Percentiles rank a stretch among this genome's conserved stretches.
phyloP scores from a whole-genome alignment of 495 filamentous ascomycete genomes.

The Daldinia vernicosa region DNA sequence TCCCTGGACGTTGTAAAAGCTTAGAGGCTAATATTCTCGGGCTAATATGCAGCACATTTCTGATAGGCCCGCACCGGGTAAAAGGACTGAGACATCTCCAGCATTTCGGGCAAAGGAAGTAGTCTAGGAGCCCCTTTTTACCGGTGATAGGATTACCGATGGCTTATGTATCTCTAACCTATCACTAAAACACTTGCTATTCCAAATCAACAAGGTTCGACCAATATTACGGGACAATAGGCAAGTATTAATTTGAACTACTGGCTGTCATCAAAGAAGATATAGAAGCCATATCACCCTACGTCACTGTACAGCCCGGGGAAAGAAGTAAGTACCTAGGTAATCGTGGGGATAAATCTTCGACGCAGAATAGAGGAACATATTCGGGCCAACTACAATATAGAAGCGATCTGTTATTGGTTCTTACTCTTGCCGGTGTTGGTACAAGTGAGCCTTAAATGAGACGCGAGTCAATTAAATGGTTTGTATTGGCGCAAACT shows the following conservation, averaged over 20 bases:
- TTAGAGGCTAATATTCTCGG: conserved; percentile 41
- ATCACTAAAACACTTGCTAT: conserved; percentile 7
- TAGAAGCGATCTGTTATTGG: background rate
- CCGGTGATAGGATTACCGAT: conserved; percentile 17
- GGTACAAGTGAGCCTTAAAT: background rate
- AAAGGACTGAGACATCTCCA: conserved; percentile 17
- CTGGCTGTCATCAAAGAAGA: background rate
- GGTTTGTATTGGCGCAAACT: background rate
- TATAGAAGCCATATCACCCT: background rate
- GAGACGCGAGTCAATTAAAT: background rate
- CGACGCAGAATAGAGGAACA: background rate
- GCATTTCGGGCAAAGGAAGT: conserved; percentile 10
- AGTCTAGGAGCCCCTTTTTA: conserved; percentile 11
- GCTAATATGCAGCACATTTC: conserved; percentile 22
- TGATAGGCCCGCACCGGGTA: conserved; percentile 36
- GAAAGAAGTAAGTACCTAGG: background rate
- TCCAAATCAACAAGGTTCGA: background rate
- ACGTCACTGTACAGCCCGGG: conserved; percentile 5
- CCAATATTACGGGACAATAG: conserved; percentile 1
- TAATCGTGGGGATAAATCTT: background rate
- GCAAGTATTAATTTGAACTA: background rate
- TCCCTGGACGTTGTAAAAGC: conserved; percentile 10
- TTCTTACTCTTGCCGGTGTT: background rate
- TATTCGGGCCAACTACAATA: background rate
- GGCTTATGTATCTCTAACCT: conserved; percentile 5